These are phyloP conservation scores for Kockovaella imperatae DNA, from an alignment of 768 basidiomycete species.

Conservation along the genomic window DNA sequence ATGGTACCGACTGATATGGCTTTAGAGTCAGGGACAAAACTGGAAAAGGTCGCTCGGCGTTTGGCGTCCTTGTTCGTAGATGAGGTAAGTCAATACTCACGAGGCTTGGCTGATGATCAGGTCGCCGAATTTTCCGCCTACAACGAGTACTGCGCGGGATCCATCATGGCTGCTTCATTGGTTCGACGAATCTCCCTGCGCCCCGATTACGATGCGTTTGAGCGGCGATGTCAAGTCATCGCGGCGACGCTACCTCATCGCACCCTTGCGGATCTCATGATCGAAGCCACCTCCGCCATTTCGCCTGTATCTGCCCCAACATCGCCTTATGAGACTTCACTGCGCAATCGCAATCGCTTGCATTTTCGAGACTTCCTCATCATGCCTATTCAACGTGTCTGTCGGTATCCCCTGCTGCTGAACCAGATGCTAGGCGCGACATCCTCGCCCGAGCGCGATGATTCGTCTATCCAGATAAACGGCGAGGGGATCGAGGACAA, in stretches of 20 bases:
- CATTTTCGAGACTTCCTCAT: constrained; percentile 76
- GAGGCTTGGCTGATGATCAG: constrained; percentile 46
- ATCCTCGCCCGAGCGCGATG: constrained; percentile 7
- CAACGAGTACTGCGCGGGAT: constrained; percentile 77
- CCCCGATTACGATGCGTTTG: constrained; percentile 77
- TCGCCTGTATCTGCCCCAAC: not conserved
- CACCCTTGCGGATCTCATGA: constrained; percentile 40
- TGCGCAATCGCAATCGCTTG: constrained; percentile 37
- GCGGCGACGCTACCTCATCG: constrained; percentile 35
- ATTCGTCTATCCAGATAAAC: not conserved
- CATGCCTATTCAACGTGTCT: constrained; percentile 92
- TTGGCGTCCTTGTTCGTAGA: constrained; percentile 41
- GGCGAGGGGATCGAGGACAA: constrained; percentile 9
- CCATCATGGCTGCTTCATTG: constrained; percentile 69
- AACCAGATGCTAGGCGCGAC: constrained; percentile 53
- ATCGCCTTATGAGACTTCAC: constrained; percentile 5
- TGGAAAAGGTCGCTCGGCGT: constrained; percentile 31
- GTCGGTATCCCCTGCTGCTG: constrained; percentile 86
- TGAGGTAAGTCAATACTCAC: constrained; percentile 29
- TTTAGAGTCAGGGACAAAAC: constrained; percentile 14
- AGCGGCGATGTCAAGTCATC: constrained; percentile 62
- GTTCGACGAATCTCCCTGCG: constrained; percentile 61
- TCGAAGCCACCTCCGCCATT: constrained; percentile 8
- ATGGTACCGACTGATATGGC: too few species aligned
- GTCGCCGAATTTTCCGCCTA: constrained; percentile 69